These are phyloP conservation scores for Ramaria sp. DNA, from an alignment of 768 basidiomycete species.

Conservation along the genomic window DNA sequence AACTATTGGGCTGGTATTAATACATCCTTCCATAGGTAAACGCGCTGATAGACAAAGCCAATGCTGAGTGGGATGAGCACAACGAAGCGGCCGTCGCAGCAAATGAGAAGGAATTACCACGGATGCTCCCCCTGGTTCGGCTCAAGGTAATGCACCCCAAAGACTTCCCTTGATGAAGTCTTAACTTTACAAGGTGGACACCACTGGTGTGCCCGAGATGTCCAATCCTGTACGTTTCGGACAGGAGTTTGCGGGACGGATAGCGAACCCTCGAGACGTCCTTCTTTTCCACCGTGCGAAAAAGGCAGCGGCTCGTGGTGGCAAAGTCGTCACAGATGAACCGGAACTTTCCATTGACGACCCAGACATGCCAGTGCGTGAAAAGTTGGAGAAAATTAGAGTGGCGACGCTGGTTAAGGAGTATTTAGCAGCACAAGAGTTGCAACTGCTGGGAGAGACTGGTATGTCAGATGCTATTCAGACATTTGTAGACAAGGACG, in stretches of 20 bases:
- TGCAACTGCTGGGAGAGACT: constrained; percentile 81
- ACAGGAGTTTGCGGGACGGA: constrained; percentile 80
- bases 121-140: constrained; percentile 80
- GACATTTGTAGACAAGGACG: constrained; percentile 96
- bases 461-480: constrained; percentile 93
- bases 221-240: constrained; percentile 96
- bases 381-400: constrained; percentile 70
- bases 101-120: constrained; percentile 49
- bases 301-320: constrained; percentile 36
- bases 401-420: constrained; percentile 87
- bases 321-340: constrained; percentile 60
- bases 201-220: constrained; percentile 81
- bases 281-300: constrained; percentile 84
- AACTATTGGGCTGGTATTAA: too few species aligned
- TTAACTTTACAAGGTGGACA: constrained; percentile 55
- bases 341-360: constrained; percentile 80
- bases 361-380: constrained; percentile 49
- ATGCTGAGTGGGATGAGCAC: constrained; percentile 67
- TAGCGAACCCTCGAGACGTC: constrained; percentile 93
- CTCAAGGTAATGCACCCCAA: constrained; percentile 45
- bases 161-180: background rate
- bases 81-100: constrained; percentile 49
- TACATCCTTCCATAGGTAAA: constrained; percentile 44
- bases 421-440: constrained; percentile 84
- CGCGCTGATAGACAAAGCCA: constrained; percentile 67